A percentile compares a stretch with the other conserved stretches of the same genome.
Conservation (phyloP, 1,139 yeast species). For the Taiozyma sp. region DNA sequence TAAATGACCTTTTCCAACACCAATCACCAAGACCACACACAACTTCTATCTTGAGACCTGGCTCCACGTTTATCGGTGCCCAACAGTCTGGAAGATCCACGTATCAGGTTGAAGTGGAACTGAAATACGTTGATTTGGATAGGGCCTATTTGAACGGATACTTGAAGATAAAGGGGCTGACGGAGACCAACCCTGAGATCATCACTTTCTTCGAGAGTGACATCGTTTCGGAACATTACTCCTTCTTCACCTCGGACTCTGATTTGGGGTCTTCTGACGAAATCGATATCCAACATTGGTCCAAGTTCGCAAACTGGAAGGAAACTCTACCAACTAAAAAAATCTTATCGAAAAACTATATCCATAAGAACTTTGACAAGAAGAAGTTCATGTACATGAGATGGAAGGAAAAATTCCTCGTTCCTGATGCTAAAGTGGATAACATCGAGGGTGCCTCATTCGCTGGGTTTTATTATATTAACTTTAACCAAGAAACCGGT, state of each 20-base stretch:
- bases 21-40: conserved; percentile 5
- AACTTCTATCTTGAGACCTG: conserved; percentile 46
- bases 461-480: conserved; percentile 89
- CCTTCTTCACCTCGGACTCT: conserved; percentile 37
- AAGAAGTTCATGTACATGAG: conserved; percentile 74
- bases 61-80: conserved; percentile 60
- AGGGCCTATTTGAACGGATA: conserved; percentile 70
- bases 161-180: conserved; percentile 74
- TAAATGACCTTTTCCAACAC: background rate
- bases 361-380: conserved; percentile 31
- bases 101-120: conserved; percentile 68
- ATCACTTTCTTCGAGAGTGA: conserved; percentile 88
- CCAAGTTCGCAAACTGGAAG: conserved; percentile 60
- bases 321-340: conserved; percentile 28
- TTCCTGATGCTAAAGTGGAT: conserved; percentile 70
- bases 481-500: conserved; percentile 75
- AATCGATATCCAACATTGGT: conserved; percentile 86
- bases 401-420: conserved; percentile 87
- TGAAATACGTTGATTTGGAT: conserved; percentile 62
- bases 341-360: conserved; percentile 24
- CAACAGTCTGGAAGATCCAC: conserved; percentile 70
- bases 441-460: conserved; percentile 78
- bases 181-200: conserved; percentile 71
- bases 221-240: conserved; percentile 61
- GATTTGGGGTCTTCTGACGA: conserved; percentile 61